Evolutionary conservation across 305 asterid species (phyloP).

Genomic region (Salvia sclarea): DNA sequence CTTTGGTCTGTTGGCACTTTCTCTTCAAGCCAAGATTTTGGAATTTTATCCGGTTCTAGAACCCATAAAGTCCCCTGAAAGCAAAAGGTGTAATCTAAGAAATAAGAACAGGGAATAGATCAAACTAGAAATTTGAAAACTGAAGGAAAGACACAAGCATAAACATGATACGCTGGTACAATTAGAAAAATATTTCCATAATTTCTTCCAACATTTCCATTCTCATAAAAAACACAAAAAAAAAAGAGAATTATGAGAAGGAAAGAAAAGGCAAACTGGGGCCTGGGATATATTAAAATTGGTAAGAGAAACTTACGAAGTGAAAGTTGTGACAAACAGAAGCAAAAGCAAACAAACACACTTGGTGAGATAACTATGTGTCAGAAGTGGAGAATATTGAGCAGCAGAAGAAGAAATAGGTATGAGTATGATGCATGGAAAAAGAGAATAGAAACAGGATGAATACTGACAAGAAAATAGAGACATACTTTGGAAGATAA

Average conservation of each 20-base stretch:
- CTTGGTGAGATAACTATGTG: neutral
- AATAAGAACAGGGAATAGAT: conserved; percentile 13
- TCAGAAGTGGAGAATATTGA: neutral
- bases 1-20: conserved; percentile 55
- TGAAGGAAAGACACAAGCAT: conserved; percentile 18
- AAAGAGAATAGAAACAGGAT: neutral
- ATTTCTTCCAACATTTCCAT: neutral
- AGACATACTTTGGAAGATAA: neutral
- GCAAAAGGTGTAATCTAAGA: conserved; percentile 24
- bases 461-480: neutral
- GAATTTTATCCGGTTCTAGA: conserved; percentile 70
- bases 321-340: neutral
- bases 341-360: neutral
- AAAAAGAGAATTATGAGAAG: neutral
- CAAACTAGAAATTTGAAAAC: neutral
- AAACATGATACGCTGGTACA: conserved; percentile 22
- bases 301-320: neutral
- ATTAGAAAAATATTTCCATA: conserved; percentile 4
- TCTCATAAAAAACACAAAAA: conserved; percentile 10
- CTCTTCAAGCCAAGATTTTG: conserved; percentile 49
- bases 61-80: conserved; percentile 78
- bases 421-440: neutral
- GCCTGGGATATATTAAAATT: neutral
- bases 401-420: conserved; percentile 3
- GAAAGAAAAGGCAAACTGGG: neutral